These are phyloP conservation scores for Citrus medica DNA, from an alignment of 345 rosid genomes.

Conservation along the genomic window DNA sequence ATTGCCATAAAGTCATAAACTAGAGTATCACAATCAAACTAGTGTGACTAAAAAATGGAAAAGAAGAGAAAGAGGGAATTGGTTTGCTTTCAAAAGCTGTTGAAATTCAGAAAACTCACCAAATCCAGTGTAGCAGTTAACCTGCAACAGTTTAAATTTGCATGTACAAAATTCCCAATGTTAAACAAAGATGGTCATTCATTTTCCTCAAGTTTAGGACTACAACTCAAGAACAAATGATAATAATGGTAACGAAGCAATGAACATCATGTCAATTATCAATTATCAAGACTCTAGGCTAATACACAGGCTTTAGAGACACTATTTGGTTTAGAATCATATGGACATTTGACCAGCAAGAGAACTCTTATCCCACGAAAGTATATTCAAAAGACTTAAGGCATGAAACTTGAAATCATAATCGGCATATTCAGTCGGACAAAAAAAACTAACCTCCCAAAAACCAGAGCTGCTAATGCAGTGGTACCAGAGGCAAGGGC, in stretches of 20 bases:
- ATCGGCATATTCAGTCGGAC: not conserved
- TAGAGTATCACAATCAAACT: not conserved
- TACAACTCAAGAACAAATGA: not conserved
- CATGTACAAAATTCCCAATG: not conserved
- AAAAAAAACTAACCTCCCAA: conserved; percentile 62
- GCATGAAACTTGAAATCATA: not conserved
- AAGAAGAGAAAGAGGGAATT: not conserved
- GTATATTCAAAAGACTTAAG: not conserved
- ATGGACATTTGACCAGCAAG: not conserved
- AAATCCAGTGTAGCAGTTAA: not conserved
- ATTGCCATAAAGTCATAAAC: no score
- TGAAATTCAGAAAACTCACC: not conserved
- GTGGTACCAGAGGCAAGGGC: conserved; percentile 88
- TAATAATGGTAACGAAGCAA: not conserved
- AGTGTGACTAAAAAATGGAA: not conserved
- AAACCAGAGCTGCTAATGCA: conserved; percentile 73
- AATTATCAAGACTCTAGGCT: not conserved
- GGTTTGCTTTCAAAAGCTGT: not conserved
- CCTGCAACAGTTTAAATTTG: not conserved
- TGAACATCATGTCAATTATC: not conserved
- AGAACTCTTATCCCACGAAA: not conserved
- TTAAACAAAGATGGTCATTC: not conserved
- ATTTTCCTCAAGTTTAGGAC: not conserved
- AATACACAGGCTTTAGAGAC: not conserved
- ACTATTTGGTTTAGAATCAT: not conserved